Evolutionary conservation across 768 basidiomycete species (phyloP).

Genomic region (Vishniacozyma victoriae): DNA sequence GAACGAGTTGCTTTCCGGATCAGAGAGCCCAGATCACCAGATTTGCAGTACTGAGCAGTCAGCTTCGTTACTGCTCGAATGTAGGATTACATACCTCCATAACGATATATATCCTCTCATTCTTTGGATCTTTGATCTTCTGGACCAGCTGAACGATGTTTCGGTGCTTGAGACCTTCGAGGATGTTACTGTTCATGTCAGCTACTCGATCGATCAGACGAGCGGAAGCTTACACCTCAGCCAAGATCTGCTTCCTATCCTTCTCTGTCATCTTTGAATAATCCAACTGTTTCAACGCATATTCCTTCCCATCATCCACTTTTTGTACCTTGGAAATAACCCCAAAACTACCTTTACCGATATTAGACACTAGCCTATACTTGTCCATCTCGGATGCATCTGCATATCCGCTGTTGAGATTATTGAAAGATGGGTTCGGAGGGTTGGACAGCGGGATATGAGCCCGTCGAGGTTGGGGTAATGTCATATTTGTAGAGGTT

Average conservation of each 20-base stretch:
- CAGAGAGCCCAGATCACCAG: constrained; percentile 82
- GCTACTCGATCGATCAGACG: background rate
- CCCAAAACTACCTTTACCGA: constrained; percentile 96
- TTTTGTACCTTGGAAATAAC: constrained; percentile 90
- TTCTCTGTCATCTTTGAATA: constrained; percentile 95
- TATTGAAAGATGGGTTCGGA: background rate
- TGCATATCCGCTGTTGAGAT: constrained; percentile 29
- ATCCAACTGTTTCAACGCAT: constrained; percentile 91
- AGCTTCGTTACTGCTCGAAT: constrained; percentile 1
- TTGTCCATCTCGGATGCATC: constrained; percentile 54
- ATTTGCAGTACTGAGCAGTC: constrained; percentile 67
- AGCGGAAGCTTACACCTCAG: constrained; percentile 76
- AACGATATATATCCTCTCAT: constrained; percentile 87
- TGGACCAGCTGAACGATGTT: constrained; percentile 68
- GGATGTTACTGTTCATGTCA: constrained; percentile 65
- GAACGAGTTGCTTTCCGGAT: constrained; percentile 57
- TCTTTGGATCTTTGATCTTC: constrained; percentile 75
- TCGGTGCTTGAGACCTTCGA: constrained; percentile 89
- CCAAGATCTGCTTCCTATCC: constrained; percentile 91
- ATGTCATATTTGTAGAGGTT: constrained; percentile 5
- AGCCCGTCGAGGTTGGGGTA: constrained; percentile 8
- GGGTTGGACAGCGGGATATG: background rate
- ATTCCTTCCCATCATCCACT: constrained; percentile 67
- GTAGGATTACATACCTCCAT: constrained; percentile 62
- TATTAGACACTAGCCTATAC: constrained; percentile 83